These are phyloP conservation scores for Xylaria sp. DNA, from an alignment of 2,329 filamentous ascomycete species.

Conservation along the genomic window DNA sequence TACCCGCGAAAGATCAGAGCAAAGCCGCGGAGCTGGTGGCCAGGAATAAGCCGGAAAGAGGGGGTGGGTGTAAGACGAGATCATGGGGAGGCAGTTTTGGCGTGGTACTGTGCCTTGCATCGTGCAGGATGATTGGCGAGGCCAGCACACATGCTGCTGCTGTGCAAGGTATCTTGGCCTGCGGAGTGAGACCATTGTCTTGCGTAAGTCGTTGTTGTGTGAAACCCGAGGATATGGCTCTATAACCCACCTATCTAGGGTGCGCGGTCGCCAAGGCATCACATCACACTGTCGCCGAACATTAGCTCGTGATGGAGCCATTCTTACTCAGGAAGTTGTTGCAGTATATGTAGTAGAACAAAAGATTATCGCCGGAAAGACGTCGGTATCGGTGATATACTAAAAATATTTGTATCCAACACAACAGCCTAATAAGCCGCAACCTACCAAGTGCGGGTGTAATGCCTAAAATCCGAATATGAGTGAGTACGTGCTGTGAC, in stretches of 20 bases:
- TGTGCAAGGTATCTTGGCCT: constrained; percentile 21
- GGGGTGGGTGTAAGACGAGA: constrained; percentile 30
- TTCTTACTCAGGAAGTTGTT: neutral
- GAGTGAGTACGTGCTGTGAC: neutral
- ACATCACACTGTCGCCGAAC: neutral
- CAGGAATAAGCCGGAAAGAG: constrained; percentile 27
- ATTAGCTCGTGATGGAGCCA: neutral
- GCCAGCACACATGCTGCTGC: constrained; percentile 16
- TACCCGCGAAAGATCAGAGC: neutral
- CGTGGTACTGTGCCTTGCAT: constrained; percentile 39
- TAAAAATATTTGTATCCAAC: neutral
- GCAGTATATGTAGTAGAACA: neutral
- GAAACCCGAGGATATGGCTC: constrained; percentile 27
- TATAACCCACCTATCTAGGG: constrained; percentile 1
- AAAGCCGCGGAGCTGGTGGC: constrained; percentile 9
- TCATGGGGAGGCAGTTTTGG: constrained; percentile 31
- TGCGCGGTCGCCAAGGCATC: too few relatives aligned
- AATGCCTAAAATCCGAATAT: too few relatives aligned
- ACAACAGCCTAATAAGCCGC: neutral
- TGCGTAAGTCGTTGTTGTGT: constrained; percentile 10
- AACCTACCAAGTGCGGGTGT: too few relatives aligned
- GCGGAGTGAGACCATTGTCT: constrained; percentile 19
- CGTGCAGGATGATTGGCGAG: constrained; percentile 38
- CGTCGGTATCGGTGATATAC: neutral
- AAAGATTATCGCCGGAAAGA: neutral